A percentile compares a stretch with the other conserved stretches of the same genome.
These are phyloP conservation scores for Phanerochaete carnosa DNA, from an alignment of 768 basidiomycete species.

Conservation along the genomic window DNA sequence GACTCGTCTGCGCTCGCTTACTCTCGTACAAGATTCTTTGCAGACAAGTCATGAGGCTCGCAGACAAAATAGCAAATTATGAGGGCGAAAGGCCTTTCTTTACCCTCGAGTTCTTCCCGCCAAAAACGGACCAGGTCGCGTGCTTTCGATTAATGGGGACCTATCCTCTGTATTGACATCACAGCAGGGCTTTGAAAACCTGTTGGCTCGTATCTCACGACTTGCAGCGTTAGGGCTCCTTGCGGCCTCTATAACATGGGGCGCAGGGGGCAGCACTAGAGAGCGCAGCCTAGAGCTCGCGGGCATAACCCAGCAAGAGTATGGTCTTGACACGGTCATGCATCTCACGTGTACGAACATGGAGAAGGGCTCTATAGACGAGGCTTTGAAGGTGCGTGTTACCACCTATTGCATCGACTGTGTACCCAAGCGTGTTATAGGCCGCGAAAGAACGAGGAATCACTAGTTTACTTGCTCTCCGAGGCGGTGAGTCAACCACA, in stretches of 20 bases:
- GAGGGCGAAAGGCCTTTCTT: slow-evolving; percentile 63
- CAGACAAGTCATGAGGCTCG: slow-evolving; percentile 57
- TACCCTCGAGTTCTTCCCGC: slow-evolving; percentile 97
- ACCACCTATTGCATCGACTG: background rate
- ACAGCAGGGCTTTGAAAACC: slow-evolving; percentile 83
- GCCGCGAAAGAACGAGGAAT: slow-evolving; percentile 79
- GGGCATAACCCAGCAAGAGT: slow-evolving; percentile 64
- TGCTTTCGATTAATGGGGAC: background rate
- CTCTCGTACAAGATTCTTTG: background rate
- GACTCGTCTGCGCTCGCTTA: background rate
- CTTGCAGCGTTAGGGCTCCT: slow-evolving; percentile 74
- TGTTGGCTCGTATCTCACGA: slow-evolving; percentile 83
- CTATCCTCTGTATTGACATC: background rate
- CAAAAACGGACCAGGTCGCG: slow-evolving; percentile 81
- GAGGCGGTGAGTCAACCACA: slow-evolving; percentile 63
- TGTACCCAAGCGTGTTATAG: slow-evolving; percentile 33
- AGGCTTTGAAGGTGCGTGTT: slow-evolving; percentile 68
- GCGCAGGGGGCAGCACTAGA: slow-evolving; percentile 90
- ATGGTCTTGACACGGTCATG: slow-evolving; percentile 82
- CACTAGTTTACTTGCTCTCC: slow-evolving; percentile 85
- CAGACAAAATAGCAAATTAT: slow-evolving; percentile 57
- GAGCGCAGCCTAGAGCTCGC: slow-evolving; percentile 88
- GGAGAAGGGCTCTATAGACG: slow-evolving; percentile 83
- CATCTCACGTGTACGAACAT: slow-evolving; percentile 99
- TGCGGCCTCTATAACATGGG: slow-evolving; percentile 95